phyloP scores from a whole-genome alignment of 2,329 filamentous ascomycete species.

The Colletotrichum sp. region DNA sequence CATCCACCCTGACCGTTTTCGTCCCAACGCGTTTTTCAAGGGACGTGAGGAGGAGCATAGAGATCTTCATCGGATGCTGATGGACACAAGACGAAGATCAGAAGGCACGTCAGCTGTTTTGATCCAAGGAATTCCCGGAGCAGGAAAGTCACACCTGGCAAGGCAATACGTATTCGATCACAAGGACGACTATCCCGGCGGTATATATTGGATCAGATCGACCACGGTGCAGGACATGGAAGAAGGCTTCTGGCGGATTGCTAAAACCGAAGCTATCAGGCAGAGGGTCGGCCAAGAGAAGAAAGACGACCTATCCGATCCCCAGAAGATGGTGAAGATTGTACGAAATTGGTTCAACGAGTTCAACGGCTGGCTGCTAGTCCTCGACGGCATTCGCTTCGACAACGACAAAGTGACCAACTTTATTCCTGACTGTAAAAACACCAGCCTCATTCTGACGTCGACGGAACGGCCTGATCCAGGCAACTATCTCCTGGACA shows the following conservation, averaged over 20 bases:
- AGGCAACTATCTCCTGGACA: constrained; percentile 64
- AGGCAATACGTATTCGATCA: constrained; percentile 70
- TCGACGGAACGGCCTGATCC: constrained; percentile 64
- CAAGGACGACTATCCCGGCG: constrained; percentile 64
- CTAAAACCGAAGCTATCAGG: constrained; percentile 57
- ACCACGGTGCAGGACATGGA: constrained; percentile 63
- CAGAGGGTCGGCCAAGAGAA: constrained; percentile 43
- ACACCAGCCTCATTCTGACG: constrained; percentile 72
- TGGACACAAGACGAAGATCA: constrained; percentile 58
- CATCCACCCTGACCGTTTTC: constrained; percentile 60
- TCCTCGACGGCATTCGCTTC: constrained; percentile 72
- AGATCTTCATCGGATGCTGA: constrained; percentile 63
- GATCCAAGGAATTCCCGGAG: constrained; percentile 68
- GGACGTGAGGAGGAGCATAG: constrained; percentile 64
- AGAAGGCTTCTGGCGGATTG: constrained; percentile 71
- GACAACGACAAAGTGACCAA: constrained; percentile 59
- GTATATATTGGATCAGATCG: constrained; percentile 73
- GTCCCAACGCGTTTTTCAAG: constrained; percentile 67
- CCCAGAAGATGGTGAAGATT: constrained; percentile 55
- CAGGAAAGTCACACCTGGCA: constrained; percentile 73
- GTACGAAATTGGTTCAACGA: constrained; percentile 68
- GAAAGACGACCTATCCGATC: constrained; percentile 39
- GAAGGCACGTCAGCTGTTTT: constrained; percentile 68
- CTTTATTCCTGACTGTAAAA: constrained; percentile 68
- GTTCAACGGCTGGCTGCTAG: constrained; percentile 68